These are phyloP conservation scores for Gamarada debralockiae DNA, from an alignment of 495 filamentous ascomycete genomes.

Conservation along the genomic window DNA sequence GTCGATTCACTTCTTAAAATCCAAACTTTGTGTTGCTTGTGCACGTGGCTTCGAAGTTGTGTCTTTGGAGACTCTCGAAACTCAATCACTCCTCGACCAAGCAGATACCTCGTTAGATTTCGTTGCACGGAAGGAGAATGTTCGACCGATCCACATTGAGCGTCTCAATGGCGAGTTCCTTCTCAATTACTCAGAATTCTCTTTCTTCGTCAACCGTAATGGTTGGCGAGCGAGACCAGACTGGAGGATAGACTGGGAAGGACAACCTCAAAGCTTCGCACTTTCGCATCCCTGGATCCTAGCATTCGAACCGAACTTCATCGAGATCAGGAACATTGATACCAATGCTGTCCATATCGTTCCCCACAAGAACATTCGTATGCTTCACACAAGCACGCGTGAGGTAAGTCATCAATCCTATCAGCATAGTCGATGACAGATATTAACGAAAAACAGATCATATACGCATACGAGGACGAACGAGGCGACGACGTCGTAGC, in stretches of 20 bases:
- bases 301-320: slow-evolving; percentile 98
- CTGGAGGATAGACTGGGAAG: slow-evolving; percentile 98
- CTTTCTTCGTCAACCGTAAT: slow-evolving; percentile 98
- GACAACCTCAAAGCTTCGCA: slow-evolving; percentile 84
- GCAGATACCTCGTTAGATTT: slow-evolving; percentile 98
- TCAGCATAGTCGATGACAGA: slow-evolving; percentile 5
- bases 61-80: slow-evolving; percentile 92
- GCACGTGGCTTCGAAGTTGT: slow-evolving; percentile 96
- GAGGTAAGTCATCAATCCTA: slow-evolving; percentile 64
- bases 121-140: slow-evolving; percentile 85
- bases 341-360: slow-evolving; percentile 91
- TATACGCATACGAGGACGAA: slow-evolving; percentile 98
- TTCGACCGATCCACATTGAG: slow-evolving; percentile 97
- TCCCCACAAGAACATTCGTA: slow-evolving; percentile 90
- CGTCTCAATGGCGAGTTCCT: slow-evolving; percentile 95
- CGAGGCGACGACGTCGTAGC: slow-evolving; percentile 90
- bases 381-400: slow-evolving; percentile 93
- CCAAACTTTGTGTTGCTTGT: slow-evolving; percentile 94
- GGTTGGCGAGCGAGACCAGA: slow-evolving; percentile 95
- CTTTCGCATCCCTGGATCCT: slow-evolving; percentile 93
- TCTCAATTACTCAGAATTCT: slow-evolving; percentile 96
- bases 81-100: slow-evolving; percentile 93
- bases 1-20: slow-evolving; percentile 95
- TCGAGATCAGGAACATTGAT: slow-evolving; percentile 93
- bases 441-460: slow-evolving; percentile 54